A percentile compares a stretch with the other conserved stretches of the same genome.
These are phyloP conservation scores for Fusarium nygamai DNA, from an alignment of 2,329 filamentous ascomycete species.

Conservation along the genomic window DNA sequence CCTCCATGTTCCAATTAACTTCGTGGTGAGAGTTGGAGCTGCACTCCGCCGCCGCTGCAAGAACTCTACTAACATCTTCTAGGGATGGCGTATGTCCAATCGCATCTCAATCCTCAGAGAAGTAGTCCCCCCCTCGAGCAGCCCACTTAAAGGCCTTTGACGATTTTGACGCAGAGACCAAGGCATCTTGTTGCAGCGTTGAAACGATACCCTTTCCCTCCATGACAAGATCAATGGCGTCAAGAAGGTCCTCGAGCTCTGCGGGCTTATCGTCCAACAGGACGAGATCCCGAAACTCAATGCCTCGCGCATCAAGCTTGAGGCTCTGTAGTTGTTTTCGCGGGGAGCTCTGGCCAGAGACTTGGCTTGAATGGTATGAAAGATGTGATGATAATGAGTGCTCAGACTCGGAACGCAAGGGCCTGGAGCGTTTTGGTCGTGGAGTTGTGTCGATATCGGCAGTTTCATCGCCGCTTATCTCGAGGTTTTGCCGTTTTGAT, in stretches of 20 bases:
- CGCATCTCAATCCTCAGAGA: background rate
- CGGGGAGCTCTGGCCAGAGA: background rate
- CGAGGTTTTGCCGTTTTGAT: too few species aligned
- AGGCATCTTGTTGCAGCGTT: background rate
- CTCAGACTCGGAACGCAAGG: too few species aligned
- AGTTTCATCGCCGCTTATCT: too few species aligned
- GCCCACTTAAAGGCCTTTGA: background rate
- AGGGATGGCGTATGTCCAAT: conserved; percentile 13
- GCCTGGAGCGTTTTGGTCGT: too few species aligned
- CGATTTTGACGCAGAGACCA: background rate
- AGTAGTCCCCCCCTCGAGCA: background rate
- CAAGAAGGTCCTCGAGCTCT: background rate
- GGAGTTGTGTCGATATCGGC: too few species aligned
- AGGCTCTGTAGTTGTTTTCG: background rate
- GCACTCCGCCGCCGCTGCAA: conserved; percentile 9
- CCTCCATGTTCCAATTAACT: conserved; percentile 17
- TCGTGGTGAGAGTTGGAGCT: background rate
- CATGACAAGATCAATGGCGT: background rate
- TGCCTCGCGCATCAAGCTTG: background rate
- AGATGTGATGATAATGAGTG: too few species aligned
- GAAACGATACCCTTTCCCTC: background rate
- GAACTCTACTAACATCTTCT: background rate
- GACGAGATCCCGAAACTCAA: background rate
- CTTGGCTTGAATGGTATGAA: background rate
- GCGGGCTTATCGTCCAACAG: background rate